Base-by-base conservation (phyloP, 371 early-diverging fungal species). In the Mucor velutinosus region DNA sequence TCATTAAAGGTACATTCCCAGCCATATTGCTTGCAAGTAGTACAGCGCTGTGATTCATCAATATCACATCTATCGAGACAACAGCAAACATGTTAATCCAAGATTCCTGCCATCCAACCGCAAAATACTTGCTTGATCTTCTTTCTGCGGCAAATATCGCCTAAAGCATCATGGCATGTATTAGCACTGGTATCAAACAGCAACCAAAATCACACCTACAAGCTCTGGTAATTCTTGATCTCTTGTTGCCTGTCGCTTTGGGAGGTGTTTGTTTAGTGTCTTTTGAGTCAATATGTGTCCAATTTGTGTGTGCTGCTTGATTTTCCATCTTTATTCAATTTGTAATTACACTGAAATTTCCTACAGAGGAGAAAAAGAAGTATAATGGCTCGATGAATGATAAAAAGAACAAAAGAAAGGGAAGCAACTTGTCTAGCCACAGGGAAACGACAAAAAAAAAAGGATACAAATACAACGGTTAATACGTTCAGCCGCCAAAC, bases 1-100 rank as follows among this genome's bases (percentile, higher is more conserved):
- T 82, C 82, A 58, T 79, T 74, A 62, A 79, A 82, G 21, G 82
- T 82, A 37, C 82, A 82, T 62, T 79, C 78, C 80, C 82, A 82
- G 27, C 70, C 78, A 32, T 79, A 79, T 58, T 82, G 82, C 43
- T 63, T 67, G 47, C 82, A 82, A 1, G 80, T 78, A 7, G 76
- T 65, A 60, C 82, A 82, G 21, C 71, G 73, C 11, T 72, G 58
- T 19, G 64, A 61, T 17, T 68, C 56, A 58, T 75, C 68, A 21
- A 79, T 75, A 70, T 82, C 80, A 35, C 82, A 82, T 64, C 82
- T 82, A 58, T 23, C 29, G 57, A 57, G 41, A 59, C 25, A 59
- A 53, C 41, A 41, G 41, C 41, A 25, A 49, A n/a, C 11, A 33
- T n/a, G 17, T 14, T 17, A 57, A 45, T 58, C 32, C 0, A 21